A percentile compares a stretch with the other conserved stretches of the same genome.
Conservation (phyloP, 495 filamentous ascomycete genomes). For the Podospora didyma region DNA sequence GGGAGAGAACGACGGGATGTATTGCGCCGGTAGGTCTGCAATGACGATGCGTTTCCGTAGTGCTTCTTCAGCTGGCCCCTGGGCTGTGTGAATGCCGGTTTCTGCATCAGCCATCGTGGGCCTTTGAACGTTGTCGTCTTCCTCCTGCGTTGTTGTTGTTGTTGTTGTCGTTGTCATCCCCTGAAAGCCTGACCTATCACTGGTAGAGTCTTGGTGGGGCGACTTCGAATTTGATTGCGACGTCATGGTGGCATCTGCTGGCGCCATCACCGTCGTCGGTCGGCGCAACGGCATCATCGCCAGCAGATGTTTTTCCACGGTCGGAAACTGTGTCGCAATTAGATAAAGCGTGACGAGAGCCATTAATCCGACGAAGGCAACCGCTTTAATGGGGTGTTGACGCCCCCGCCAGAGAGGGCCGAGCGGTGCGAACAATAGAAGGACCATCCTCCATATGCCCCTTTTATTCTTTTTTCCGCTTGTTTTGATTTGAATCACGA, state of each 20-base stretch:
- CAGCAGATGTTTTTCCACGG: not conserved
- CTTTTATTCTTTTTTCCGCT: not conserved
- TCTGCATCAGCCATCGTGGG: not conserved
- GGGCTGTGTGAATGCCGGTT: not conserved
- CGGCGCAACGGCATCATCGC: too few relatives aligned
- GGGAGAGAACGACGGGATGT: constrained; percentile 22
- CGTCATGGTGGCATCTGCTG: not conserved
- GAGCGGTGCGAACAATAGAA: not conserved
- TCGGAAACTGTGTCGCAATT: not conserved
- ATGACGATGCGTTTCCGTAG: constrained; percentile 19
- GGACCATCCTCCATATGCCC: not conserved
- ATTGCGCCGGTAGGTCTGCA: constrained; percentile 31
- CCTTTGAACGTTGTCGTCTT: not conserved
- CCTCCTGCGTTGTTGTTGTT: too few relatives aligned
- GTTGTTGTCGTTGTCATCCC: too few relatives aligned
- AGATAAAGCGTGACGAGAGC: not conserved
- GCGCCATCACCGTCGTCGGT: not conserved
- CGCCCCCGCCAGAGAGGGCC: not conserved
- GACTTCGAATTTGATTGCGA: not conserved
- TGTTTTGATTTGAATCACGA: too few relatives aligned
- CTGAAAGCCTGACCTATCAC: too few relatives aligned
- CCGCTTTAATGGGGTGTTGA: not conserved
- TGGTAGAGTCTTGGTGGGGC: not conserved
- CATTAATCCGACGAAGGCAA: not conserved
- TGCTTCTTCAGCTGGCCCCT: not conserved